These are phyloP conservation scores for Talaromyces islandicus DNA, from an alignment of 2,329 filamentous ascomycete species.

Conservation along the genomic window DNA sequence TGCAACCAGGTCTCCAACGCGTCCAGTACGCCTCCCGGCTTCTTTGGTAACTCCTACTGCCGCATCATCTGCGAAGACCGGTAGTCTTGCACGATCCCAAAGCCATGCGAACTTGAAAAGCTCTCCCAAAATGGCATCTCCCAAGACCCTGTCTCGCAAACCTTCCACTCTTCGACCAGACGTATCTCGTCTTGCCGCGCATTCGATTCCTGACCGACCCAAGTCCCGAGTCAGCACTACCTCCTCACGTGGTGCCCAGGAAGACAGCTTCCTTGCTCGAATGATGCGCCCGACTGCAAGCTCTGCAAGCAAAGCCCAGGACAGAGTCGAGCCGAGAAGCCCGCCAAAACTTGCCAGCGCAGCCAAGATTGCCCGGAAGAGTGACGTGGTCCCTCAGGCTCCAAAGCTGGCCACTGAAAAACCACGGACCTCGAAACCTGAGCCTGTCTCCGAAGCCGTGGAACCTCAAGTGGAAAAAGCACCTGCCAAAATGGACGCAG, in stretches of 20 bases:
- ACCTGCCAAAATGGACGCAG: neutral
- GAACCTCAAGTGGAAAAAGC: neutral
- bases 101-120: slow-evolving; percentile 18
- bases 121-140: slow-evolving; percentile 10
- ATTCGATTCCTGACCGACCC: slow-evolving; percentile 29
- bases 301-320: slow-evolving; percentile 44
- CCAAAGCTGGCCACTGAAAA: neutral
- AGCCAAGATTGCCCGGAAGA: slow-evolving; percentile 8
- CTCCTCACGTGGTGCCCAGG: slow-evolving; percentile 30
- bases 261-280: slow-evolving; percentile 43
- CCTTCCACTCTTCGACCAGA: slow-evolving; percentile 28
- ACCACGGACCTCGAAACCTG: neutral
- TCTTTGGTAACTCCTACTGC: slow-evolving; percentile 36
- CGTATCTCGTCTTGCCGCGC: slow-evolving; percentile 21
- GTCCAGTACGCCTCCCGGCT: slow-evolving; percentile 33
- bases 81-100: slow-evolving; percentile 17
- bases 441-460: neutral
- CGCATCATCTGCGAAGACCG: slow-evolving; percentile 32
- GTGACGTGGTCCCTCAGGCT: neutral
- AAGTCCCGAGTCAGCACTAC: slow-evolving; percentile 36
- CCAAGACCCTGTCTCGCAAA: slow-evolving; percentile 28
- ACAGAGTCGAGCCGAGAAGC: slow-evolving; percentile 38
- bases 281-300: slow-evolving; percentile 49
- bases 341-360: slow-evolving; percentile 26
- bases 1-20: slow-evolving; percentile 31